Evolutionary conservation across 345 rosid genomes (phyloP).

Genomic region (Ricinus communis): DNA sequence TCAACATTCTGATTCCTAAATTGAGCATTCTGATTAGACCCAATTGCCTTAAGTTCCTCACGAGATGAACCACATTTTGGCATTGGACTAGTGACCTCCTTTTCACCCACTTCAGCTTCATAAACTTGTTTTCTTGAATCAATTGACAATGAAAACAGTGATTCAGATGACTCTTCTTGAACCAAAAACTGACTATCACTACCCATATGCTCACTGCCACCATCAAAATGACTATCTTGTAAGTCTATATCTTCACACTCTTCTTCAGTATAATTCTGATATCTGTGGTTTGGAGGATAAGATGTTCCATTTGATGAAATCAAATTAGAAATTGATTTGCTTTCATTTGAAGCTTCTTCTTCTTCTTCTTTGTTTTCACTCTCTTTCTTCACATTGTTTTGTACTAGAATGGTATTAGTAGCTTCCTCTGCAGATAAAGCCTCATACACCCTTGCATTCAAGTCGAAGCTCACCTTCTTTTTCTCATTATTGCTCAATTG

Average conservation of each 20-base stretch:
- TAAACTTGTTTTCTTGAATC: constrained; percentile 45
- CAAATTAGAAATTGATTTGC: background rate
- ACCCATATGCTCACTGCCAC: too few species aligned
- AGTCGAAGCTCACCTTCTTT: constrained; percentile 18
- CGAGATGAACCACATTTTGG: constrained; percentile 11
- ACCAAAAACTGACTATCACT: constrained; percentile 14
- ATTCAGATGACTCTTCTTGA: constrained; percentile 57
- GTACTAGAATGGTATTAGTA: background rate
- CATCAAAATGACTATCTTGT: too few species aligned
- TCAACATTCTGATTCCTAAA: constrained; percentile 1
- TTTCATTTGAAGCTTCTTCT: constrained; percentile 6
- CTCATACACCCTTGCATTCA: background rate
- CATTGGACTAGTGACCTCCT: constrained; percentile 29
- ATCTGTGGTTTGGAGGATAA: constrained; percentile 8
- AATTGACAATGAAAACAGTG: constrained; percentile 60
- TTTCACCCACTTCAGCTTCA: constrained; percentile 26
- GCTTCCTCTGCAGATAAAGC: constrained; percentile 5
- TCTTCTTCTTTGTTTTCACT: constrained; percentile 14
- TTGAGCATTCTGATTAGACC: background rate
- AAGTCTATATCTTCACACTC: constrained; percentile 15
- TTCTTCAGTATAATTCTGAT: background rate
- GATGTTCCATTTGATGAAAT: constrained; percentile 8
- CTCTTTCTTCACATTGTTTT: background rate
- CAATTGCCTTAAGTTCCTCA: background rate
- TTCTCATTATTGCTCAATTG: constrained; percentile 13